Conservation (phyloP, 768 basidiomycete genomes). For the Mycena filopes region DNA sequence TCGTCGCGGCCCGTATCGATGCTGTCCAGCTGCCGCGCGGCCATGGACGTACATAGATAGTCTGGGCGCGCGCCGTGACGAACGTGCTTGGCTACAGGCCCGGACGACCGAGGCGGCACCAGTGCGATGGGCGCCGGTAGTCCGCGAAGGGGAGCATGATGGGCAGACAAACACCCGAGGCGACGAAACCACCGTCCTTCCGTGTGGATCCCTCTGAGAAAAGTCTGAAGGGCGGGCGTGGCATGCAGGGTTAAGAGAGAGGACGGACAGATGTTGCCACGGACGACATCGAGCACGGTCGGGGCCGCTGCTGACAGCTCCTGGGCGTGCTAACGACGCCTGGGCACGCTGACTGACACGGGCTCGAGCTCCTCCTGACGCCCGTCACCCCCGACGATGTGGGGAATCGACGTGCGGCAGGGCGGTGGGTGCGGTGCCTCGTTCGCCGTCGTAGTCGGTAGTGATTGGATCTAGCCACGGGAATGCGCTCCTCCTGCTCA, state of each 20-base stretch:
- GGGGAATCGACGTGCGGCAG: too few species aligned
- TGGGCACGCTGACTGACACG: not conserved
- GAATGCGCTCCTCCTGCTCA: not conserved
- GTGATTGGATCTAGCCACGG: not conserved
- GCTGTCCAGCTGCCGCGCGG: conserved; percentile 71
- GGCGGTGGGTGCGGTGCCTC: too few species aligned
- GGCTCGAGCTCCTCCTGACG: too few species aligned
- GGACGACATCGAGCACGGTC: conserved; percentile 14
- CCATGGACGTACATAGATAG: conserved; percentile 82
- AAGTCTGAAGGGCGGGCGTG: conserved; percentile 85
- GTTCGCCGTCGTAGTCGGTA: too few species aligned
- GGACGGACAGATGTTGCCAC: conserved; percentile 86
- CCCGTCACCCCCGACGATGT: too few species aligned
- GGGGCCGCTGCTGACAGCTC: conserved; percentile 2
- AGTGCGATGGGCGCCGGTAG: conserved; percentile 15
- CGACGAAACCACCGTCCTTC: conserved; percentile 48
- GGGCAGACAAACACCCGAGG: too few species aligned
- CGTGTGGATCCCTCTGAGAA: conserved; percentile 70
- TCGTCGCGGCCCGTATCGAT: conserved; percentile 64
- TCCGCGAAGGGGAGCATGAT: conserved; percentile 11
- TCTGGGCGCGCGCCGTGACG: conserved; percentile 89
- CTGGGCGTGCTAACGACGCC: not conserved
- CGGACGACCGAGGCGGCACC: conserved; percentile 65
- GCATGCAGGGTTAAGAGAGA: conserved; percentile 72
- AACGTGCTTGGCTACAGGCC: conserved; percentile 83